phyloP scores from a whole-genome alignment of 2,329 filamentous ascomycete species.

The Bipolaris zeicola region DNA sequence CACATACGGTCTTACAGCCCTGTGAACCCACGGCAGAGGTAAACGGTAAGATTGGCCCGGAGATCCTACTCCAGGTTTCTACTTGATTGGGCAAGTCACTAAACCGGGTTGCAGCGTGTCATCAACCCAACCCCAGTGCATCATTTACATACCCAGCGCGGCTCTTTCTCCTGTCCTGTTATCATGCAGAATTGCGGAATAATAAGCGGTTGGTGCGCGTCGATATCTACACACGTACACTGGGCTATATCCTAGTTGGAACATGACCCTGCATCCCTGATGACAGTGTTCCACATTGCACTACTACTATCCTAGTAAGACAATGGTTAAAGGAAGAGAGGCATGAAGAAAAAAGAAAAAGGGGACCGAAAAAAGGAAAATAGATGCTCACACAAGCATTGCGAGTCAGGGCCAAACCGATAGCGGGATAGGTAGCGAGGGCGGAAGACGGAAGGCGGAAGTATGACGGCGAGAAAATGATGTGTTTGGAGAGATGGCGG shows the following conservation, averaged over 20 bases:
- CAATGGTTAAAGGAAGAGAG: neutral
- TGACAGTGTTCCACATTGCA: neutral
- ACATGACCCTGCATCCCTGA: conserved; percentile 1
- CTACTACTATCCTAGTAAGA: conserved; percentile 1
- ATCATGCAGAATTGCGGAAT: conserved; percentile 7
- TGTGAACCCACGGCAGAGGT: conserved; percentile 12
- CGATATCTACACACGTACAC: neutral
- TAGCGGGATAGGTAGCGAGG: conserved; percentile 6
- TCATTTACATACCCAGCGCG: conserved; percentile 4
- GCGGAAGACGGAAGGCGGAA: neutral
- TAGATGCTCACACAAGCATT: neutral
- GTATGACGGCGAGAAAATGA: neutral
- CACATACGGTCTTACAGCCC: conserved; percentile 13
- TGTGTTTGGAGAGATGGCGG: conserved; percentile 23
- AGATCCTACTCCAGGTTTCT: conserved; percentile 4
- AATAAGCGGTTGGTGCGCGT: conserved; percentile 11
- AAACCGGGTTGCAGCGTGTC: conserved; percentile 6
- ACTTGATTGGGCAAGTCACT: conserved; percentile 8
- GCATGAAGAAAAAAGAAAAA: neutral
- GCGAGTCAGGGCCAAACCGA: conserved; percentile 9
- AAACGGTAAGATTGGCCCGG: conserved; percentile 12
- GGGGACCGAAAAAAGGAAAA: neutral
- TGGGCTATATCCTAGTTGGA: conserved; percentile 2
- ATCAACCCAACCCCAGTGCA: conserved; percentile 7
- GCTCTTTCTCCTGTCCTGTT: conserved; percentile 7